Conservation (phyloP, 2,329 filamentous ascomycete species). For the Botrytis paeoniae region DNA sequence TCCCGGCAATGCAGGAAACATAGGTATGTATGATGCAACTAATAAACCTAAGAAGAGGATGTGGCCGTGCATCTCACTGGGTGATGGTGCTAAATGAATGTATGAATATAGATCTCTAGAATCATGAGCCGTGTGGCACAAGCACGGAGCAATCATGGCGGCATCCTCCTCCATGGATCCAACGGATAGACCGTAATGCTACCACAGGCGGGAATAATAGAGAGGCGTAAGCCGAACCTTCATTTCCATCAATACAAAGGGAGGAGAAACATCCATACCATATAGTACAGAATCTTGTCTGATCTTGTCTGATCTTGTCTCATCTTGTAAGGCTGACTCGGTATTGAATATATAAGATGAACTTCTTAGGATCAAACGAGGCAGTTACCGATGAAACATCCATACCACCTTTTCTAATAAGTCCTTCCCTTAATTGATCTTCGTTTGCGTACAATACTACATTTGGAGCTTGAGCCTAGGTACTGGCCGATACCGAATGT, state of each 20-base stretch:
- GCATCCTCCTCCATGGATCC: neutral
- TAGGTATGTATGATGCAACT: neutral
- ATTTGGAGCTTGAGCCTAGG: neutral
- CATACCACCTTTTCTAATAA: neutral
- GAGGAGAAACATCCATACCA: constrained; percentile 1
- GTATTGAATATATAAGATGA: neutral
- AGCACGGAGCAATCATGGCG: neutral
- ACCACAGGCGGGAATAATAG: neutral
- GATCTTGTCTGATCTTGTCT: constrained; percentile 16
- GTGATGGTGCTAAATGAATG: neutral
- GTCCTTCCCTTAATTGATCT: neutral
- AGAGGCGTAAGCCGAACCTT: neutral
- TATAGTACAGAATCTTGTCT: neutral
- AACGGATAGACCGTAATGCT: neutral
- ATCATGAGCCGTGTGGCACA: neutral
- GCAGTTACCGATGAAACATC: neutral
- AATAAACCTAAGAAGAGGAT: neutral
- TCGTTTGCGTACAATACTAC: neutral
- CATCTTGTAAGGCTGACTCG: constrained; percentile 13
- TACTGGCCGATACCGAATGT: neutral
- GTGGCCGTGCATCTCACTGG: neutral
- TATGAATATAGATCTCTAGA: neutral
- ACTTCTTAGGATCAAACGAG: neutral
- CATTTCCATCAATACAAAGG: neutral
- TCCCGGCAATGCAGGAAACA: neutral